Evolutionary conservation across 2,329 filamentous ascomycete genomes (phyloP).

Genomic region (Lasiodiplodia hormozganensis): DNA sequence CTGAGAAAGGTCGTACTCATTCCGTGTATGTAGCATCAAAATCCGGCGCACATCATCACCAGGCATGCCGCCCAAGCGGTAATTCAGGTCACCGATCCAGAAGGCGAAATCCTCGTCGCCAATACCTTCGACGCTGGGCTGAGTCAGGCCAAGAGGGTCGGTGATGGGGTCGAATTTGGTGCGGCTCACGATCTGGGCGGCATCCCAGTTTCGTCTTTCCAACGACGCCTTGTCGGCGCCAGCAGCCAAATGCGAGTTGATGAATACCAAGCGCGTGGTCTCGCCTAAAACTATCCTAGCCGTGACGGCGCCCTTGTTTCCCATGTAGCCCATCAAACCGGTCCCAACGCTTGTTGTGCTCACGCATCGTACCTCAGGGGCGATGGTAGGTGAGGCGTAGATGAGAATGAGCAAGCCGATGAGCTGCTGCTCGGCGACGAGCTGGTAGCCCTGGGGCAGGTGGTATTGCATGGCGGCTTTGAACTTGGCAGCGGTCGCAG

Average conservation of each 20-base stretch:
- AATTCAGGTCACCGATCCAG: constrained; percentile 97
- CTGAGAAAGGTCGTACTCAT: constrained; percentile 68
- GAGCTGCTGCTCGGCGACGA: constrained; percentile 83
- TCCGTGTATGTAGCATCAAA: constrained; percentile 80
- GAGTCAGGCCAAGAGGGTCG: constrained; percentile 67
- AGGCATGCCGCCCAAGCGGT: constrained; percentile 84
- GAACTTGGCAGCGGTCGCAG: constrained; percentile 76
- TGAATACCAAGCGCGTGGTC: constrained; percentile 85
- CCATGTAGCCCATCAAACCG: constrained; percentile 89
- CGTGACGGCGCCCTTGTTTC: constrained; percentile 91
- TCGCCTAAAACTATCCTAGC: constrained; percentile 86
- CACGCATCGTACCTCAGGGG: constrained; percentile 77
- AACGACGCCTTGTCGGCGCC: constrained; percentile 79
- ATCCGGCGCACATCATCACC: constrained; percentile 88
- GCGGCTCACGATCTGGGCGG: constrained; percentile 75
- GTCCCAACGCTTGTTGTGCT: constrained; percentile 87
- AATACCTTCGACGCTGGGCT: constrained; percentile 68
- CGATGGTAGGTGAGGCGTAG: constrained; percentile 81
- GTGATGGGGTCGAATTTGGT: constrained; percentile 79
- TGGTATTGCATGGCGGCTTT: constrained; percentile 76
- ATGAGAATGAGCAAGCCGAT: constrained; percentile 84
- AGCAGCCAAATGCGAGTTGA: constrained; percentile 91
- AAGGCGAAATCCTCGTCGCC: constrained; percentile 94
- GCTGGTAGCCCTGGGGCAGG: constrained; percentile 77
- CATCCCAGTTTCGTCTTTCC: constrained; percentile 90